Evolutionary conservation across 495 filamentous ascomycete species (phyloP).

Genomic region (Neurospora sp.): DNA sequence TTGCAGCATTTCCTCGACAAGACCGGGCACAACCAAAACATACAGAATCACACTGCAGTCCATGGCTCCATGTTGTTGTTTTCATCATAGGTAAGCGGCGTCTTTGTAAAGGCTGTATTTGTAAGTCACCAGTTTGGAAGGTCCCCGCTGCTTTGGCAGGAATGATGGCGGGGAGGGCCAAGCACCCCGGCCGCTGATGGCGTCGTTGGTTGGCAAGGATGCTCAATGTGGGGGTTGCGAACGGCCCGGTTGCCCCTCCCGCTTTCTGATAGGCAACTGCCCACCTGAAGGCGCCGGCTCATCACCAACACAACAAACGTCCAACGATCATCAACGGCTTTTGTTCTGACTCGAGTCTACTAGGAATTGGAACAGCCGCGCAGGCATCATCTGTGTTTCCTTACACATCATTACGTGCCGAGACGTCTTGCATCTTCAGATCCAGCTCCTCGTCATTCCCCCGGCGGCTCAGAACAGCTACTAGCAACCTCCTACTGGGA

Average conservation of each 20-base stretch:
- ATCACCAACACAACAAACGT: background rate
- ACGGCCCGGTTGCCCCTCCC: background rate
- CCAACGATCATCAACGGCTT: background rate
- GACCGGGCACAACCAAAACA: background rate
- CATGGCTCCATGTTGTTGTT: background rate
- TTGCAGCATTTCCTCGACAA: background rate
- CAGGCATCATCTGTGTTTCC: background rate
- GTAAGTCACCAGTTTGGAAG: background rate
- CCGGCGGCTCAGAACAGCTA: background rate
- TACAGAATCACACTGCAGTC: background rate
- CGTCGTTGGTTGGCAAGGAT: background rate
- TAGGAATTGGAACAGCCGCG: background rate
- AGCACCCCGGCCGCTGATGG: background rate
- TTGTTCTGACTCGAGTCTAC: background rate
- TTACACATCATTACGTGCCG: background rate
- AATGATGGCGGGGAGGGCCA: background rate
- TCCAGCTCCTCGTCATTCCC: background rate
- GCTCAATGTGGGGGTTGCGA: background rate
- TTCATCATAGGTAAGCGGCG: background rate
- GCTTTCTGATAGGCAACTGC: background rate
- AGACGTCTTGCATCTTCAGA: background rate
- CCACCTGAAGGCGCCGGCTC: background rate
- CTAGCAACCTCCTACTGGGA: background rate
- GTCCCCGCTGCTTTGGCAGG: background rate
- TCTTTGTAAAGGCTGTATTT: background rate